Evolutionary conservation across 768 basidiomycete species (phyloP).

Genomic region (Cyathus striatus): DNA sequence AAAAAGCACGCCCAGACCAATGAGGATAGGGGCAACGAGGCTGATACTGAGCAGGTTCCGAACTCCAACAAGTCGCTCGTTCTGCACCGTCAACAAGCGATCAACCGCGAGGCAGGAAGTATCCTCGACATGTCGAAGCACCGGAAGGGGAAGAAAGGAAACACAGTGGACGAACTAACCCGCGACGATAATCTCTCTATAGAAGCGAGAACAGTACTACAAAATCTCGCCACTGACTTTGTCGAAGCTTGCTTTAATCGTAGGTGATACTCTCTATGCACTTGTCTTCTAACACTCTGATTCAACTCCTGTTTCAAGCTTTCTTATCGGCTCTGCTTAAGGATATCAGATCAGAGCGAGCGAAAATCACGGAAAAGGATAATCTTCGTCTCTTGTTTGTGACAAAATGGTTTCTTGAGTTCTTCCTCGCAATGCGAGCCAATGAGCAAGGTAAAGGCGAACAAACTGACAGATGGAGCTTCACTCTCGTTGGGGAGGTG

Average conservation of each 20-base stretch:
- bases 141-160: constrained; percentile 51
- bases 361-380: constrained; percentile 93
- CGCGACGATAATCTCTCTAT: constrained; percentile 63
- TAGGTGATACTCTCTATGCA: constrained; percentile 36
- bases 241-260: constrained; percentile 85
- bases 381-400: constrained; percentile 85
- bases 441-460: constrained; percentile 27
- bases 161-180: constrained; percentile 61
- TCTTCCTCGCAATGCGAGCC: constrained; percentile 61
- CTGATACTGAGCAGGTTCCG: constrained; percentile 17
- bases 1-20: constrained; percentile 26
- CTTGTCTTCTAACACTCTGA: not conserved
- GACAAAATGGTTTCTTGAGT: constrained; percentile 89
- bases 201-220: constrained; percentile 61
- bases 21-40: constrained; percentile 13
- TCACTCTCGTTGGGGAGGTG: constrained; percentile 79
- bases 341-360: constrained; percentile 89
- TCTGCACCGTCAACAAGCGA: constrained; percentile 81
- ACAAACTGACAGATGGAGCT: constrained; percentile 42
- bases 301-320: constrained; percentile 38
- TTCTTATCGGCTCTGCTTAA: constrained; percentile 83
- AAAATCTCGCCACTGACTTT: constrained; percentile 68
- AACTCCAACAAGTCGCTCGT: constrained; percentile 53
- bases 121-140: constrained; percentile 72
- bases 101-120: constrained; percentile 59